Percentiles rank a stretch among this genome's conserved stretches.
Conservation (phyloP, 352 stramenopile species). For the Thraustochytrium sp. region DNA sequence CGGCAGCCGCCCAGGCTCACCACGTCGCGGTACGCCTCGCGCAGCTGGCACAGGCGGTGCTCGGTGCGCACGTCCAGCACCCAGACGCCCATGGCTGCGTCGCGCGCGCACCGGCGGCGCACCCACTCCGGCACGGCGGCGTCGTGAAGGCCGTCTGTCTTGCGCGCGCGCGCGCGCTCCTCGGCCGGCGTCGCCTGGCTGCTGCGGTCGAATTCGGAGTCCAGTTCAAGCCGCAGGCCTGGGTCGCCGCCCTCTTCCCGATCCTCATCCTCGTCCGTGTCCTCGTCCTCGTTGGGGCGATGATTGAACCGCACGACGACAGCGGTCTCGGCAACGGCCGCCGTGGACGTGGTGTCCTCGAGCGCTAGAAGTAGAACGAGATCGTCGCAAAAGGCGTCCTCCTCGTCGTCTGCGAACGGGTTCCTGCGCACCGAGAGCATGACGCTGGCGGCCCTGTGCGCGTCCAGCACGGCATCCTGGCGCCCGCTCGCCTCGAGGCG, state of each 20-base stretch:
- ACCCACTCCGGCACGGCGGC: neutral
- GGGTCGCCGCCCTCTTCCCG: too few relatives aligned
- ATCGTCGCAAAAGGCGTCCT: constrained; percentile 19
- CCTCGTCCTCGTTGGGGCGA: too few relatives aligned
- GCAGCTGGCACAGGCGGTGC: neutral
- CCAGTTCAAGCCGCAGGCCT: too few relatives aligned
- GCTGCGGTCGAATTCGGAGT: neutral
- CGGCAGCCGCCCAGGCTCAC: neutral
- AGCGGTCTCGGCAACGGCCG: neutral
- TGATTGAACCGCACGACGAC: neutral
- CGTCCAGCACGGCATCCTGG: constrained; percentile 1
- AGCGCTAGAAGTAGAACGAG: neutral
- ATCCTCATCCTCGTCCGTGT: too few relatives aligned
- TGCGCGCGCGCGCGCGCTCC: neutral
- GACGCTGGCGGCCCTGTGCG: neutral
- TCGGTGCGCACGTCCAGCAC: neutral
- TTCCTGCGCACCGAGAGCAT: neutral
- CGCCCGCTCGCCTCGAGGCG: neutral
- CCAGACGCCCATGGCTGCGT: neutral
- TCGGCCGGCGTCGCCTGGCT: neutral
- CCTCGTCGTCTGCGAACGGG: neutral
- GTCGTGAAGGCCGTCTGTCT: neutral
- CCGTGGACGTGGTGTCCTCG: neutral
- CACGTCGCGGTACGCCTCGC: neutral
- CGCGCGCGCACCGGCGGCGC: neutral